These are phyloP conservation scores for Eimeria falciformis DNA, from an alignment of 169 alveolate species.

Conservation along the genomic window DNA sequence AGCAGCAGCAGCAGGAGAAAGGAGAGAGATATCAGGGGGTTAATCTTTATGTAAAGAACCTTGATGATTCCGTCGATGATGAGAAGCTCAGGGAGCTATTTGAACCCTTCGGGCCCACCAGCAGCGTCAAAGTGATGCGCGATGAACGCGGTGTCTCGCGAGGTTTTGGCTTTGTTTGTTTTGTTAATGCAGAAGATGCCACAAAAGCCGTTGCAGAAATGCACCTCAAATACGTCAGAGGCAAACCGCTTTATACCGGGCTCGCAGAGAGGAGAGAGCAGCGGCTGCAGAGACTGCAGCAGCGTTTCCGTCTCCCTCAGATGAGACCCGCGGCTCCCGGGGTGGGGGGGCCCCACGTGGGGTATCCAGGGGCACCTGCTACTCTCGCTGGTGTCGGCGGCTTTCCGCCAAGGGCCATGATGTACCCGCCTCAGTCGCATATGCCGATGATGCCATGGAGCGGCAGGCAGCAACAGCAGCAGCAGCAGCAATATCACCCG, in stretches of 20 bases:
- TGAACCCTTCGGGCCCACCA: slow-evolving; percentile 93
- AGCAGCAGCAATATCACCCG: slow-evolving; percentile 63
- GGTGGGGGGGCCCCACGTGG: slow-evolving; percentile 32
- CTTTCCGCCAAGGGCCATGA: slow-evolving; percentile 33
- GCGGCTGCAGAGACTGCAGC: slow-evolving; percentile 92
- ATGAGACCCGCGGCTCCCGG: slow-evolving; percentile 79
- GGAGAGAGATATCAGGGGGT: slow-evolving; percentile 89
- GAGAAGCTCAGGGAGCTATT: slow-evolving; percentile 90
- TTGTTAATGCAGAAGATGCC: slow-evolving; percentile 96
- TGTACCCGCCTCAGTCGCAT: slow-evolving; percentile 77
- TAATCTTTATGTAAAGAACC: slow-evolving; percentile 94
- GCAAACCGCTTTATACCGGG: slow-evolving; percentile 96
- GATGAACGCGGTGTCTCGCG: slow-evolving; percentile 95
- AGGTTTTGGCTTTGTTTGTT: slow-evolving; percentile 99
- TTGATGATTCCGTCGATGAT: slow-evolving; percentile 93
- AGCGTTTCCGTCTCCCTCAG: slow-evolving; percentile 89
- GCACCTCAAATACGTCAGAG: slow-evolving; percentile 91
- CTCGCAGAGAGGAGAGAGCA: slow-evolving; percentile 94
- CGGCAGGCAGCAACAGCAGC: slow-evolving; percentile 74
- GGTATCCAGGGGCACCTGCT: slow-evolving; percentile 22
- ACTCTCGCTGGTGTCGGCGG: slow-evolving; percentile 23
- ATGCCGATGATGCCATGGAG: slow-evolving; percentile 76
- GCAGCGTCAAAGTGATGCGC: slow-evolving; percentile 94
- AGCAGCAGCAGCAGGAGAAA: slow-evolving; percentile 82
- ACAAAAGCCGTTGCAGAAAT: slow-evolving; percentile 97